phyloP scores from a whole-genome alignment of 768 basidiomycete species.

The Hypsizygus marmoreus region DNA sequence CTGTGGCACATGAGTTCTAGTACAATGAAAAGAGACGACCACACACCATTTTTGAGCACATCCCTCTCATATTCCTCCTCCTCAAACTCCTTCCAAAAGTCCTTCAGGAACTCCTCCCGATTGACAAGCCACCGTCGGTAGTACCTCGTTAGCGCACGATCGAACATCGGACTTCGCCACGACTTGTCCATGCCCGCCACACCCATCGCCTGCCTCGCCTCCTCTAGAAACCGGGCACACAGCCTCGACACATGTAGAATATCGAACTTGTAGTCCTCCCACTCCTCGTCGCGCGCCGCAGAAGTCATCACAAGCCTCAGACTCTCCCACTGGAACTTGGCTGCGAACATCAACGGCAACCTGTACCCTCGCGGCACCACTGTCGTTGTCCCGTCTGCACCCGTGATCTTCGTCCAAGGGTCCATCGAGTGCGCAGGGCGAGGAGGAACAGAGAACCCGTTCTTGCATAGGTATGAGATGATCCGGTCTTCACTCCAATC shows the following conservation, averaged over 20 bases:
- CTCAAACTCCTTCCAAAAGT: slow-evolving; percentile 42
- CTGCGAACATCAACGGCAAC: slow-evolving; percentile 46
- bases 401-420: slow-evolving; percentile 19
- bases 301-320: slow-evolving; percentile 41
- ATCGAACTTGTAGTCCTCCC: slow-evolving; percentile 43
- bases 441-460: slow-evolving; percentile 39
- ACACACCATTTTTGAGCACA: slow-evolving; percentile 39
- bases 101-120: slow-evolving; percentile 36
- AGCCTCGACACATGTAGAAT: slow-evolving; percentile 45
- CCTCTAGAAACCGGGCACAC: slow-evolving; percentile 33
- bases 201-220: slow-evolving; percentile 32
- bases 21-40: slow-evolving; percentile 1
- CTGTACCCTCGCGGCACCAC: slow-evolving; percentile 41
- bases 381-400: slow-evolving; percentile 18
- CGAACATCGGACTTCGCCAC: slow-evolving; percentile 44
- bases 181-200: slow-evolving; percentile 28
- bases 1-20: slow-evolving; percentile 23
- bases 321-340: slow-evolving; percentile 45
- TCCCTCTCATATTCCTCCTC: slow-evolving; percentile 43
- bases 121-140: slow-evolving; percentile 44
- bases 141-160: slow-evolving; percentile 44
- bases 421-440: slow-evolving; percentile 19
- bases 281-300: slow-evolving; percentile 34
- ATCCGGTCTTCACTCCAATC: slow-evolving; percentile 35
- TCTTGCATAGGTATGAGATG: slow-evolving; percentile 32